Evolutionary conservation across 805 yeast genomes (phyloP).

Genomic region (Ascoidea tarda): DNA sequence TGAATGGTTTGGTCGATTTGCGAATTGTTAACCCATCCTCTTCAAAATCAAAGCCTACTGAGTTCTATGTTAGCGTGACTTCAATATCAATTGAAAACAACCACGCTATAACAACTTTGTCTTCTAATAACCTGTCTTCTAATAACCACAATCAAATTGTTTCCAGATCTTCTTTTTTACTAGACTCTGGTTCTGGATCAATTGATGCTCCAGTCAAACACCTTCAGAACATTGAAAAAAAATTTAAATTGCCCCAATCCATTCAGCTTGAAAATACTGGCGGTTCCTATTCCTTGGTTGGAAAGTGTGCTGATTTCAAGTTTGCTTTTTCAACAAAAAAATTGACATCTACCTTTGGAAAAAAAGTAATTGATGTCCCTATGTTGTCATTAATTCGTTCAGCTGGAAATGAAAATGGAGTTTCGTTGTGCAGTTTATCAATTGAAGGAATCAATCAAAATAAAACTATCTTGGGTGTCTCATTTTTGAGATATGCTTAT

Average conservation of each 20-base stretch:
- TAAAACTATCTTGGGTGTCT: not conserved
- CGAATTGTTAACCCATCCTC: not conserved
- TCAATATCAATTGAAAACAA: not conserved
- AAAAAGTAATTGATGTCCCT: not conserved
- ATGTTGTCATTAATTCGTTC: too few species aligned
- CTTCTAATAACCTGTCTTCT: not conserved
- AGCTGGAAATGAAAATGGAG: not conserved
- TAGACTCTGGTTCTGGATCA: not conserved
- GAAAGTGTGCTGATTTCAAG: too few species aligned
- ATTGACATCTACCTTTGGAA: not conserved
- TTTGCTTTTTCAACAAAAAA: not conserved
- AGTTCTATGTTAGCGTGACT: not conserved
- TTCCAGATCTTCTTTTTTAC: not conserved
- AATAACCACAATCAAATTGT: too few species aligned
- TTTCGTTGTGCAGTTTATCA: too few species aligned
- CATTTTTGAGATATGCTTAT: conserved; percentile 2
- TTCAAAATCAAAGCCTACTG: not conserved
- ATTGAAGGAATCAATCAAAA: not conserved
- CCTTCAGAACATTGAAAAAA: too few species aligned
- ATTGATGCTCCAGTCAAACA: not conserved
- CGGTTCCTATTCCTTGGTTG: not conserved
- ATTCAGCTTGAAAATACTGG: not conserved
- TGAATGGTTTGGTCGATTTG: conserved; percentile 24
- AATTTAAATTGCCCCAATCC: not conserved
- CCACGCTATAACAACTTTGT: too few species aligned